Evolutionary conservation across 106 monocot genomes (phyloP).

Genomic region (Acorus gramineus): DNA sequence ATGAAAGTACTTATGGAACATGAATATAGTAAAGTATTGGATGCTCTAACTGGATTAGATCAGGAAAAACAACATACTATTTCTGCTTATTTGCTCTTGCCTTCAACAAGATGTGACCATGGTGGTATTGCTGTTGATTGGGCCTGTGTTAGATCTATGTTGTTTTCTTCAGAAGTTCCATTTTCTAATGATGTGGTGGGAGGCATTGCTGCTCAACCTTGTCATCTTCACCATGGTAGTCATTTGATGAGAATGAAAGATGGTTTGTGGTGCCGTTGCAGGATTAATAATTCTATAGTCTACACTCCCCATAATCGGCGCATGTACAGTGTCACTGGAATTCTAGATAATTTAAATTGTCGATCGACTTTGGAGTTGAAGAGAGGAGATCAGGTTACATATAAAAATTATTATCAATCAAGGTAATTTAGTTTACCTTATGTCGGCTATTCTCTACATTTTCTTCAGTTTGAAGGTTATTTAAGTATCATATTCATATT

Average conservation of each 20-base stretch:
- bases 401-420: slow-evolving; percentile 30
- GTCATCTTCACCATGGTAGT: neutral
- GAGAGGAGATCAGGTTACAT: slow-evolving; percentile 29
- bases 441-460: neutral
- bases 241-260: slow-evolving; percentile 21
- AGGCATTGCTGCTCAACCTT: slow-evolving; percentile 12
- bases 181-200: neutral
- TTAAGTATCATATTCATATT: neutral
- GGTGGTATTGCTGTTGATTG: slow-evolving; percentile 33
- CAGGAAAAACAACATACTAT: slow-evolving; percentile 5
- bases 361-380: slow-evolving; percentile 30
- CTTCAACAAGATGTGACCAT: slow-evolving; percentile 17
- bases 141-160: slow-evolving; percentile 22
- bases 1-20: slow-evolving; percentile 37
- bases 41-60: slow-evolving; percentile 7
- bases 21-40: slow-evolving; percentile 13
- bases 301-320: slow-evolving; percentile 46
- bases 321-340: slow-evolving; percentile 38
- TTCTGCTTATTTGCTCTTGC: slow-evolving; percentile 48
- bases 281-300: slow-evolving; percentile 46
- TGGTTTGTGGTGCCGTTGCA: slow-evolving; percentile 25
- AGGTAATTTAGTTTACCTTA: slow-evolving; percentile 16
- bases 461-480: neutral
- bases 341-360: slow-evolving; percentile 21
- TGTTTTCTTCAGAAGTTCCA: slow-evolving; percentile 4